Percentiles rank a stretch among this genome's conserved stretches.
Conservation (phyloP, 345 rosid species). For the Schrenkiella parvula region DNA sequence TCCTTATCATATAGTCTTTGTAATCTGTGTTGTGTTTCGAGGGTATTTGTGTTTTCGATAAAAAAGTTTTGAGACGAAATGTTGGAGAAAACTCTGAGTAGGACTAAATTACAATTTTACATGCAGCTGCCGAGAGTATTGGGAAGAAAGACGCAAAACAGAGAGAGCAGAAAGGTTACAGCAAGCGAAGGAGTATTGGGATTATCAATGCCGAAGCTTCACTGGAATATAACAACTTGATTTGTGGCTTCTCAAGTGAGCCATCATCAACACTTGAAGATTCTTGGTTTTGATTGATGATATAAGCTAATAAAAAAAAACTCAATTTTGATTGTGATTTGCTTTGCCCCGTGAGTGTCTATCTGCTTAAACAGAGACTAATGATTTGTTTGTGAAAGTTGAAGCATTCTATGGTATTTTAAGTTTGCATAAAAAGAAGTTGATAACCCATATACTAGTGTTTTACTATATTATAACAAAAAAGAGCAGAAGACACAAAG, state of each 20-base stretch:
- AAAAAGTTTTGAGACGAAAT: neutral
- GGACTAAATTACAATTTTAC: neutral
- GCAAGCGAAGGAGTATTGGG: constrained; percentile 86
- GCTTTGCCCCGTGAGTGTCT: too few species aligned
- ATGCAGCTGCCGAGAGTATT: constrained; percentile 65
- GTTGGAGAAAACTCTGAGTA: neutral
- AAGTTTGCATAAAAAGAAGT: too few species aligned
- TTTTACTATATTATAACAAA: neutral
- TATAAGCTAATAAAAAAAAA: neutral
- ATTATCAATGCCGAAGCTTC: constrained; percentile 64
- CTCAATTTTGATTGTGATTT: neutral
- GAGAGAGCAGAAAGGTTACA: constrained; percentile 70
- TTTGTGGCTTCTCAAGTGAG: neutral
- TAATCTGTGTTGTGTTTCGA: neutral
- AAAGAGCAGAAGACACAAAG: neutral
- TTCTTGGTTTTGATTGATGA: neutral
- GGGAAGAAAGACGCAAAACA: constrained; percentile 61
- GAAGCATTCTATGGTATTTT: neutral
- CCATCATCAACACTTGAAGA: neutral
- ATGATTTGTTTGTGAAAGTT: neutral
- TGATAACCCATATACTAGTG: neutral
- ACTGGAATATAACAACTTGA: constrained; percentile 43
- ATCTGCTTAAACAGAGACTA: too few species aligned
- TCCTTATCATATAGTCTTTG: neutral
- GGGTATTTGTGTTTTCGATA: neutral